phyloP scores from a whole-genome alignment of 805 yeast genomes.

The Wickerhamomyces canadensis region DNA sequence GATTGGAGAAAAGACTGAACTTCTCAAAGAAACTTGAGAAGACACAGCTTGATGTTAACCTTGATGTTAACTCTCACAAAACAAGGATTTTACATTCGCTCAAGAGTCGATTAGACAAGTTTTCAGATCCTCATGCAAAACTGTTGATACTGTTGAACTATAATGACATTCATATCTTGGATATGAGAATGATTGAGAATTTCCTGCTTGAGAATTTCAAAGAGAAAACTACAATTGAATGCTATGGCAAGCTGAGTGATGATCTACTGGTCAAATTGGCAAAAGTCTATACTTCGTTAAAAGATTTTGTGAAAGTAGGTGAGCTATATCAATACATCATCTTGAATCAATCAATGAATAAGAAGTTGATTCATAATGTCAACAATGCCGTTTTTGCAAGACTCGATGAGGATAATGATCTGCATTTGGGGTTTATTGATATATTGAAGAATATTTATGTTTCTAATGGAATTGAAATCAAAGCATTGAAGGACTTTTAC shows the following conservation, averaged over 20 bases:
- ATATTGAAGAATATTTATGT: conserved; percentile 12
- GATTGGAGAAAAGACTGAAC: background rate
- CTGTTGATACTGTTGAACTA: conserved; percentile 9
- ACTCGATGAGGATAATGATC: conserved; percentile 11
- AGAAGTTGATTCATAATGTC: conserved; percentile 2
- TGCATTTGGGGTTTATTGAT: conserved; percentile 10
- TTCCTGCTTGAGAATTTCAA: conserved; percentile 9
- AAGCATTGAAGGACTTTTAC: conserved; percentile 10
- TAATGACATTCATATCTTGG: conserved; percentile 8
- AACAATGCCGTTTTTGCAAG: conserved; percentile 7
- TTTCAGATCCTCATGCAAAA: conserved; percentile 17
- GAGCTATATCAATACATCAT: conserved; percentile 6
- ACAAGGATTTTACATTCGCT: conserved; percentile 3
- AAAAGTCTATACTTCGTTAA: conserved; percentile 6
- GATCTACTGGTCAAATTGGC: conserved; percentile 9
- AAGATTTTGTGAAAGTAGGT: conserved; percentile 8
- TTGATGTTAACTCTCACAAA: too few relatives aligned
- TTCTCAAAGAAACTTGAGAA: too few relatives aligned
- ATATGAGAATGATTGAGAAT: conserved; percentile 5
- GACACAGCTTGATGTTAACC: too few relatives aligned
- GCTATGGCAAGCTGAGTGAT: conserved; percentile 3
- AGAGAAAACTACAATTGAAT: conserved; percentile 1
- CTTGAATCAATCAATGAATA: conserved; percentile 4
- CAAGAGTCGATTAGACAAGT: background rate
- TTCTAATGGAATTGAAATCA: conserved; percentile 6